Evolutionary conservation across 768 basidiomycete species (phyloP), one percentile per base, ranked within the genome.

Genomic region (Gautieria morchelliformis): DNA sequence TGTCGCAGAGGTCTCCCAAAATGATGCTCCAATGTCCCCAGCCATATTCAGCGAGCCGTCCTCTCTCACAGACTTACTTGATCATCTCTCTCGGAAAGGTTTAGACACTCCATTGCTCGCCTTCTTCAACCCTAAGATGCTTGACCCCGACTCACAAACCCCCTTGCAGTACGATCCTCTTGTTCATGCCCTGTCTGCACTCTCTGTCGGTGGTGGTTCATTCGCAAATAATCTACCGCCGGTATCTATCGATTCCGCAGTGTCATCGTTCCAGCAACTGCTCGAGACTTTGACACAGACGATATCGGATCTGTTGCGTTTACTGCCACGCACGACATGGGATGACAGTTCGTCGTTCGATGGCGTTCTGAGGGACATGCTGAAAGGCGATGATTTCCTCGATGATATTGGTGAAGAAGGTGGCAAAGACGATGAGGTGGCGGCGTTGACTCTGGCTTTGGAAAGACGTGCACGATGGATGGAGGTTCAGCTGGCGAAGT

Each of bases 401-500:
- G 89, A 90, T 57, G 88, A 89, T 60, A 77, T 77, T 3, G 79
- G 79, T 5, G 84, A 86, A 44, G 85, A 84, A 24, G 72, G 75
- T 27, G 80, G 76, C 22, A 84, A 82, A 63, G 88, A 90, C 60
- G 89, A 91, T 64, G 90, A 93, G 65, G 89, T 93, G 7, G 87
- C 85, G 2, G 86, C 86, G 17, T 72, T 93, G 59, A 93, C 89
- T 1, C 72, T 86, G 50, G 89, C 89, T 8, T 78, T 93, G 46
- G 89, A 91, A 67, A 84, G 87, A 60, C 86, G 91, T n/a, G 91
- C 90, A 15, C 78, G 88, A 44, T 93, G 90, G 89, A 92, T 93
- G 87, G 89, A 93, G 69, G 87, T 90, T 20, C 90, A 92, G 68
- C 70, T 93, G 17, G 88, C 87, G 0, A 92, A 93, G 67, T 74